Percentiles rank a stretch among this genome's conserved stretches.
These are phyloP conservation scores for Plasmodium fragile DNA, from an alignment of 169 alveolate species.

Conservation along the genomic window DNA sequence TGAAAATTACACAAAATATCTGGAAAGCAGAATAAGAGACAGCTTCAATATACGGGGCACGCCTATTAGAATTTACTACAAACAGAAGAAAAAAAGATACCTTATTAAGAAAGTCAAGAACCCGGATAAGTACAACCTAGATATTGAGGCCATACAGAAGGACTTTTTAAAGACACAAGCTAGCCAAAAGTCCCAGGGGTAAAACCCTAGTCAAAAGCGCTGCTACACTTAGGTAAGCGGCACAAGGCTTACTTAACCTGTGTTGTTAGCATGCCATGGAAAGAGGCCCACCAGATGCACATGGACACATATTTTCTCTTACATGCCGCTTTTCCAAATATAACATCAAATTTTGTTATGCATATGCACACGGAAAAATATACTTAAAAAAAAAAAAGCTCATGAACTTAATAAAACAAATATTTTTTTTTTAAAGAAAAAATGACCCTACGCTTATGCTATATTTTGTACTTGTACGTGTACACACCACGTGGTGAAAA, in stretches of 20 bases:
- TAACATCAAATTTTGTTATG: neutral
- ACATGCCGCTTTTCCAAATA: neutral
- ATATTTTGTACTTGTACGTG: neutral
- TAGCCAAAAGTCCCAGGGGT: neutral
- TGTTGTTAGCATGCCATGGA: neutral
- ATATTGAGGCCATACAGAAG: conserved; percentile 57
- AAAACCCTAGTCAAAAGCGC: neutral
- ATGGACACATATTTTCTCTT: neutral
- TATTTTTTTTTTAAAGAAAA: neutral
- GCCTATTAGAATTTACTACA: conserved; percentile 79
- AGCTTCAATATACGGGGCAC: conserved; percentile 80
- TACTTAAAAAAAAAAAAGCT: neutral
- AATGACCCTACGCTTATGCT: neutral
- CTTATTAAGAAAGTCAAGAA: conserved; percentile 32
- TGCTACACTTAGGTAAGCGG: neutral
- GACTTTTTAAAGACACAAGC: conserved; percentile 39
- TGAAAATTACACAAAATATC: conserved; percentile 83
- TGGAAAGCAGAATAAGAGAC: conserved; percentile 81
- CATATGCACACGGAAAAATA: conserved; percentile 1
- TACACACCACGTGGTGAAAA: neutral
- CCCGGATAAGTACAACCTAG: conserved; percentile 68
- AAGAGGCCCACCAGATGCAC: neutral
- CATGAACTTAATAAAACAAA: neutral
- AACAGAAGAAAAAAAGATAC: conserved; percentile 50
- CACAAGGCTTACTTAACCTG: neutral